A percentile compares a stretch with the other conserved stretches of the same genome.
phyloP scores from a whole-genome alignment of 352 stramenopile genomes.

The Phytopythium boreale region DNA sequence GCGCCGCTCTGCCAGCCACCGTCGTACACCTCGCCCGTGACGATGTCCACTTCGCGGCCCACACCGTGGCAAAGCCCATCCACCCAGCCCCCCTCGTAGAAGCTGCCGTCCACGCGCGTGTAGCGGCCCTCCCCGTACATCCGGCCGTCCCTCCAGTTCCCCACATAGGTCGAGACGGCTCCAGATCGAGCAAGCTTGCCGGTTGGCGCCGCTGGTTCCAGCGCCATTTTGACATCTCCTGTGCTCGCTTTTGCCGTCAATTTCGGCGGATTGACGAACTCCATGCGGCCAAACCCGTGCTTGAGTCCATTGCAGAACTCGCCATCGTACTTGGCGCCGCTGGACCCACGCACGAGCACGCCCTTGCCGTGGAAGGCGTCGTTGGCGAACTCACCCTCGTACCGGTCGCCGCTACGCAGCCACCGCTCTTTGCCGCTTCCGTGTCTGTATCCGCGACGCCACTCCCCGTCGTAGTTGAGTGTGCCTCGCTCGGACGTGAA shows the following conservation, averaged over 20 bases:
- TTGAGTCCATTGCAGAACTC: constrained; percentile 50
- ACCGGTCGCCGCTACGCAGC: constrained; percentile 45
- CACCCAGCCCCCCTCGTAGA: constrained; percentile 66
- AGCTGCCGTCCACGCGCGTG: constrained; percentile 47
- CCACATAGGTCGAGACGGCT: constrained; percentile 40
- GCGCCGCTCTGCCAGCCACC: constrained; percentile 50
- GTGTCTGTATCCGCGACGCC: constrained; percentile 47
- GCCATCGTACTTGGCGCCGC: constrained; percentile 53
- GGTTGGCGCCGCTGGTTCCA: background rate
- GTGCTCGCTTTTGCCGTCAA: background rate
- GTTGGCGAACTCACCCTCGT: constrained; percentile 61
- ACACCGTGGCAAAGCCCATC: constrained; percentile 55
- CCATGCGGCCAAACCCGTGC: constrained; percentile 60
- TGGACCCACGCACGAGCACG: constrained; percentile 32
- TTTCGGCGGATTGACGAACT: constrained; percentile 26
- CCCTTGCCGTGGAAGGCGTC: constrained; percentile 59
- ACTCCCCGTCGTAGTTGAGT: constrained; percentile 60
- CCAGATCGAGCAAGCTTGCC: background rate
- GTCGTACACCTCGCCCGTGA: constrained; percentile 52
- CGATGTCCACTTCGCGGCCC: constrained; percentile 45
- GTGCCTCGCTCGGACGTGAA: constrained; percentile 54
- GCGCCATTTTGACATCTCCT: constrained; percentile 8
- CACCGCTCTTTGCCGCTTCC: constrained; percentile 56
- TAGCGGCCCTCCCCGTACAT: constrained; percentile 76
- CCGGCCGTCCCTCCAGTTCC: constrained; percentile 53